Evolutionary conservation across 139 green algal genomes (phyloP).

Genomic region (Chlorella vulgaris): DNA sequence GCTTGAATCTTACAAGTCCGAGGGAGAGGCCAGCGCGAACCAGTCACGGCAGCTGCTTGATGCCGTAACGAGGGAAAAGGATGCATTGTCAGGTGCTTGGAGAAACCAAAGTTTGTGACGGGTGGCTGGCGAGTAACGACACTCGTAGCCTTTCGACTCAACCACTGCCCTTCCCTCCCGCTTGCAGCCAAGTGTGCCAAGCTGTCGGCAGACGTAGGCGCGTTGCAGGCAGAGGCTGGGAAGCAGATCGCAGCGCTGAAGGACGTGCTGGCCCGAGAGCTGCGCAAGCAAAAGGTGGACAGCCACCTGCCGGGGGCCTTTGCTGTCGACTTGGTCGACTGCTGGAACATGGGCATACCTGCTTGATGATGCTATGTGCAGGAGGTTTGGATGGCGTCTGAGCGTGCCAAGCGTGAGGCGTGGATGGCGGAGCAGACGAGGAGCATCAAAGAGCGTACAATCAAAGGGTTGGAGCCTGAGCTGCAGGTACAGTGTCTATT

Average conservation of each 20-base stretch:
- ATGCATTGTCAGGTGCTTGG: constrained; percentile 31
- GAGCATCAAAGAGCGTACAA: constrained; percentile 63
- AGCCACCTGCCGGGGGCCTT: not conserved
- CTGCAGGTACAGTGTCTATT: constrained; percentile 30
- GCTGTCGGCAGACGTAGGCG: constrained; percentile 31
- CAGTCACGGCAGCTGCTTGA: constrained; percentile 50
- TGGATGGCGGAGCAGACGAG: constrained; percentile 62
- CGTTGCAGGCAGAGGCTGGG: constrained; percentile 22
- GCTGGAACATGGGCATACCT: not conserved
- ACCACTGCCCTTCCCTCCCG: not conserved
- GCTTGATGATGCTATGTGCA: not conserved
- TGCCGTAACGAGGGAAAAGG: constrained; percentile 50
- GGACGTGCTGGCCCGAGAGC: constrained; percentile 40
- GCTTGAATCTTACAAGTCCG: constrained; percentile 28
- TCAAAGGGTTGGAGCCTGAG: constrained; percentile 60
- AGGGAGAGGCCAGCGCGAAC: constrained; percentile 29
- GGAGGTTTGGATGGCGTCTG: constrained; percentile 48
- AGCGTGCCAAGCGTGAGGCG: constrained; percentile 43
- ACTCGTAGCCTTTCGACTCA: not conserved
- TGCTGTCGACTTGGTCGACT: not conserved
- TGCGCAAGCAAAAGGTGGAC: constrained; percentile 48
- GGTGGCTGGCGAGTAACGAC: no score
- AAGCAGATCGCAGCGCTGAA: constrained; percentile 38
- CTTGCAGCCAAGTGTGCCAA: constrained; percentile 24
- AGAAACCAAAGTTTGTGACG: not conserved